Conservation (phyloP, 2,329 filamentous ascomycete species). For the Botrytis fragariae region DNA sequence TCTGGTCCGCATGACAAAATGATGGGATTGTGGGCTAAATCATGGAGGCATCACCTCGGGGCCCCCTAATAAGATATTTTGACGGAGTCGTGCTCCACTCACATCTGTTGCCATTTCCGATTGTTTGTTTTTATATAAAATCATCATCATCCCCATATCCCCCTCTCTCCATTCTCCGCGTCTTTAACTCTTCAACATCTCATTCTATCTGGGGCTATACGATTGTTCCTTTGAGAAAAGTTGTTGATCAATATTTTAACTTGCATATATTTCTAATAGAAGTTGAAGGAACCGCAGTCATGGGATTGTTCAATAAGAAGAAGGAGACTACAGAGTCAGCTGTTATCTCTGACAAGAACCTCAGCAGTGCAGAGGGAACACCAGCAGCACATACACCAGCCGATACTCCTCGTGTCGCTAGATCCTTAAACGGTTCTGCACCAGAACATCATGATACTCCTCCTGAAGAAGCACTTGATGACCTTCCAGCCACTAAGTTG, state of each 20-base stretch:
- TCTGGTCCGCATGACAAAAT: slow-evolving; percentile 3
- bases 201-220: slow-evolving; percentile 1
- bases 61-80: neutral
- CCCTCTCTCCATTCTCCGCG: slow-evolving; percentile 10
- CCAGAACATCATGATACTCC: slow-evolving; percentile 13
- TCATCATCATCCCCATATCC: neutral
- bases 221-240: slow-evolving; percentile 4
- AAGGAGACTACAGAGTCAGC: slow-evolving; percentile 10
- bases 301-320: slow-evolving; percentile 26
- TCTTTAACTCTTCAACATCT: neutral
- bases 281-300: neutral
- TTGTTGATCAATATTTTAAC: neutral
- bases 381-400: slow-evolving; percentile 24
- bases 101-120: neutral
- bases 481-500: slow-evolving; percentile 38
- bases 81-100: slow-evolving; percentile 4
- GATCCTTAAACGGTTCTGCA: slow-evolving; percentile 4
- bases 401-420: slow-evolving; percentile 18
- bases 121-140: slow-evolving; percentile 2
- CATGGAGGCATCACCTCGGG: slow-evolving; percentile 9
- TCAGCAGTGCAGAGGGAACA: slow-evolving; percentile 18
- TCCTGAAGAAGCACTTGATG: slow-evolving; percentile 14
- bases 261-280: neutral
- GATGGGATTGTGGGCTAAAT: slow-evolving; percentile 11
- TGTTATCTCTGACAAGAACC: slow-evolving; percentile 20